Percentiles rank a stretch among this genome's conserved stretches.
Conservation (phyloP, 1,139 yeast species). For the Saccharomyces hybrid region DNA sequence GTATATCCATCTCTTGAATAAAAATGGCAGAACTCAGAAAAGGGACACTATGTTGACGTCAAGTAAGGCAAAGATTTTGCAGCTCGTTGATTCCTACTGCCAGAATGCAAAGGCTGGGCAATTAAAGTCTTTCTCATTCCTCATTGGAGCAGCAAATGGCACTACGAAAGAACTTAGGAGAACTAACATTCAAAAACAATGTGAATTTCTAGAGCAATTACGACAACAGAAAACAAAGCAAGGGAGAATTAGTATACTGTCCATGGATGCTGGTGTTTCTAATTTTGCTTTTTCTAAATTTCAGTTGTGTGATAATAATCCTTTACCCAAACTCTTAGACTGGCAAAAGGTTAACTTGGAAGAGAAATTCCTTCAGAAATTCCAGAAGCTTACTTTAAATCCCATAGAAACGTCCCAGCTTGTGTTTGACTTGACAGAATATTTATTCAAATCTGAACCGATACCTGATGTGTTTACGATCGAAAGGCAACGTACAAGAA, state of each 20-base stretch:
- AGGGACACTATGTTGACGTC: not conserved
- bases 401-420: slow-evolving; percentile 20
- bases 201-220: slow-evolving; percentile 8
- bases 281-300: slow-evolving; percentile 36
- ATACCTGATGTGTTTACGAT: slow-evolving; percentile 40
- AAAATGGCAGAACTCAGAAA: not conserved
- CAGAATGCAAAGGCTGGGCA: slow-evolving; percentile 12
- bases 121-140: slow-evolving; percentile 16
- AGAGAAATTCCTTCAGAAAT: slow-evolving; percentile 25
- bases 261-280: slow-evolving; percentile 40
- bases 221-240: slow-evolving; percentile 9
- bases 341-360: slow-evolving; percentile 42
- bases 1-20: too few species aligned
- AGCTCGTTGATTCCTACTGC: slow-evolving; percentile 20
- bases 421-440: slow-evolving; percentile 14
- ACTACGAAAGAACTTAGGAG: slow-evolving; percentile 15
- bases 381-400: slow-evolving; percentile 7
- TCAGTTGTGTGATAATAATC: slow-evolving; percentile 16
- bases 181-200: slow-evolving; percentile 12
- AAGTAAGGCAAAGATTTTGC: slow-evolving; percentile 20
- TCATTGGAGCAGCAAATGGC: slow-evolving; percentile 19
- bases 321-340: slow-evolving; percentile 32
- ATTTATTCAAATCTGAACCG: slow-evolving; percentile 6
- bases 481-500: slow-evolving; percentile 50
- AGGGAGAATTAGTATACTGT: slow-evolving; percentile 23